phyloP scores from a whole-genome alignment of 2,329 filamentous ascomycete genomes.

The Aurifilum marmelostoma region DNA sequence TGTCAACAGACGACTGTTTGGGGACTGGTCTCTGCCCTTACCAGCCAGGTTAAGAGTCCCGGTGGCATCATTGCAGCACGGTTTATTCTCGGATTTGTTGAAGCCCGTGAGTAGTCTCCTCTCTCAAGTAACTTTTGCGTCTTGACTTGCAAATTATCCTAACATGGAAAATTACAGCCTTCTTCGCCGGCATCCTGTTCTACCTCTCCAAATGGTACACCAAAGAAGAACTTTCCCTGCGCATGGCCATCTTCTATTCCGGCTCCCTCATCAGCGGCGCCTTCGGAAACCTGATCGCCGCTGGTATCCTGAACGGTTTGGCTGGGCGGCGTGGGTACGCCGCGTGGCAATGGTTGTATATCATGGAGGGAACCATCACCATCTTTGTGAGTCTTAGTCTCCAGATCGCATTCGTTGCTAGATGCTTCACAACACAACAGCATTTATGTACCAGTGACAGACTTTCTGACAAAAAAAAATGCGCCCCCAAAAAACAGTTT shows the following conservation, averaged over 20 bases:
- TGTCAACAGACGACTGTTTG: conserved; percentile 17
- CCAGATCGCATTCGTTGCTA: no score
- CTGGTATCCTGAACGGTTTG: conserved; percentile 24
- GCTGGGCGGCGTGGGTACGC: conserved; percentile 20
- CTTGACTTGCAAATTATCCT: not conserved
- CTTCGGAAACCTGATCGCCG: conserved; percentile 27
- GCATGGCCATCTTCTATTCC: conserved; percentile 29
- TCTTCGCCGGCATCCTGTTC: conserved; percentile 43
- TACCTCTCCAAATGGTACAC: conserved; percentile 30
- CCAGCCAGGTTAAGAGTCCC: conserved; percentile 40
- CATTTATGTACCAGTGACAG: no score
- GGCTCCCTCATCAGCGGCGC: conserved; percentile 25
- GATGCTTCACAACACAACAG: no score
- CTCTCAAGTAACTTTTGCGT: not conserved
- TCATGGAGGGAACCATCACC: conserved; percentile 27
- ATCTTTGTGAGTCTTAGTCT: conserved; percentile 21
- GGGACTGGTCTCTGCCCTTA: conserved; percentile 35
- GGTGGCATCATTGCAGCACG: conserved; percentile 41
- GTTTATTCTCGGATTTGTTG: conserved; percentile 45
- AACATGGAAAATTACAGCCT: conserved; percentile 33
- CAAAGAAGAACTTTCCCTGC: conserved; percentile 24
- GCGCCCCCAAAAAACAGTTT: not conserved
- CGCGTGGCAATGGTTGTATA: conserved; percentile 29
- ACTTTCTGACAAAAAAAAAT: not conserved
- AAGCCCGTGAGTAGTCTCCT: conserved; percentile 32